phyloP scores from a whole-genome alignment of 208 protist genomes.

The Phytomonas sp. region DNA sequence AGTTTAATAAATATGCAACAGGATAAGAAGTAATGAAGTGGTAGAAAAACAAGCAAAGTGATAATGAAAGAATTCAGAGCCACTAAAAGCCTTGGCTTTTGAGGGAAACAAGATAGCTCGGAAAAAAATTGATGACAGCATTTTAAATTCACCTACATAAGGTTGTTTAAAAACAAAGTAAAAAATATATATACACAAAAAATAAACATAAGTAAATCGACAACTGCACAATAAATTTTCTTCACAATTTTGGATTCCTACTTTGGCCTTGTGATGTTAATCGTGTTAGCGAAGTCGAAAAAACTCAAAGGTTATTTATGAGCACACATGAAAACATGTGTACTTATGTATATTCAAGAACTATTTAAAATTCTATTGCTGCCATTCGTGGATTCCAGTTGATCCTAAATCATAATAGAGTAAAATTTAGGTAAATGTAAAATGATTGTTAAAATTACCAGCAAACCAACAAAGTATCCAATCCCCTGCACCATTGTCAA shows the following conservation, averaged over 20 bases:
- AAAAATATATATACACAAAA: conserved; percentile 7
- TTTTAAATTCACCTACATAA: too few species aligned
- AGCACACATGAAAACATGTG: background rate
- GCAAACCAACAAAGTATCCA: background rate
- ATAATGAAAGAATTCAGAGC: too few species aligned
- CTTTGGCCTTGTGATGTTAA: conserved; percentile 9
- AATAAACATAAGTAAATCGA: conserved; percentile 13
- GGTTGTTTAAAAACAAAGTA: too few species aligned
- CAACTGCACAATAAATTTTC: conserved; percentile 15
- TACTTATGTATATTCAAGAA: conserved; percentile 1
- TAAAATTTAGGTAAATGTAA: background rate
- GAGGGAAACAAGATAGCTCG: too few species aligned
- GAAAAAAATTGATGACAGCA: too few species aligned
- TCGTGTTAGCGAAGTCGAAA: background rate
- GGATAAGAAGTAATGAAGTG: background rate
- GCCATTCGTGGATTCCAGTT: too few species aligned
- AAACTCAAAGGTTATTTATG: conserved; percentile 3
- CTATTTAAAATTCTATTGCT: conserved; percentile 3
- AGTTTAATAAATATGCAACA: too few species aligned
- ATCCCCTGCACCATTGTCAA: background rate
- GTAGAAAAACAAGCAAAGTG: conserved; percentile 12
- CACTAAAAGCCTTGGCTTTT: too few species aligned
- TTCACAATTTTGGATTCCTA: conserved; percentile 3
- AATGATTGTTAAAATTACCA: background rate
- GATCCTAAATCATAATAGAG: too few species aligned